Base-by-base conservation (phyloP, 768 basidiomycete species). In the Tricholoma matsutake region DNA sequence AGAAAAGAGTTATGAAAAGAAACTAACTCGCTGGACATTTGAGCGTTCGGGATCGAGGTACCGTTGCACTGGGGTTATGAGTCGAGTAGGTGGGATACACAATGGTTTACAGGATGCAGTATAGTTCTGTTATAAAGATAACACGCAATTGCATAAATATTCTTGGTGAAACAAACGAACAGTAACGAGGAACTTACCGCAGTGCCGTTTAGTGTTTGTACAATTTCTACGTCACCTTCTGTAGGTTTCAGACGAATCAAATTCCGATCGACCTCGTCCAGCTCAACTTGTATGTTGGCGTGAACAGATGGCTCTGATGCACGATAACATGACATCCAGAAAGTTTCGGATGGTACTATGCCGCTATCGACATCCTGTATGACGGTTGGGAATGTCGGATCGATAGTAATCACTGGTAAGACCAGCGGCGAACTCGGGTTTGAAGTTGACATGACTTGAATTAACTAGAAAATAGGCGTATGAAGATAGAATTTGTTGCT, bases 301-400 rank as follows among this genome's bases (percentile, higher is more conserved):
- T 93, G 91, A 0, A 89, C 81, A 7, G 85, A 85, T 18, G 77
- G 72, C 60, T 79, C 75, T 3, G 77, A 78, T 0, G 71, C 49
- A 60, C 81, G 79, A 75, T 92, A 92, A 68, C 86, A 87, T 3
- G 90, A 92, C 2, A 92, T 72, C 89, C 89, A 93, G 69, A 89
- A 83, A 60, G 80, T 80, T 61, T 92, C 91, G 4, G 69, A 72
- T 0, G 82, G 78, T 0, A 89, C 74, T 2, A 83, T 61, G 0
- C 84, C 87, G 37, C 83, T 79, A 16, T 78, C 73, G 2, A 92
- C 84, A 65, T 94, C 90, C 31, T 82, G 76, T 34, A 90, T 76
- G 1, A 90, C 84, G 39, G 78, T 69, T 4, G 78, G 69, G 62
- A 89, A 86, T 41, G 85, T 83, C 18, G 82, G 84, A 73, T 91